Base-by-base conservation (phyloP, 176 grass and related monocot species). In the Oryza meridionalis region DNA sequence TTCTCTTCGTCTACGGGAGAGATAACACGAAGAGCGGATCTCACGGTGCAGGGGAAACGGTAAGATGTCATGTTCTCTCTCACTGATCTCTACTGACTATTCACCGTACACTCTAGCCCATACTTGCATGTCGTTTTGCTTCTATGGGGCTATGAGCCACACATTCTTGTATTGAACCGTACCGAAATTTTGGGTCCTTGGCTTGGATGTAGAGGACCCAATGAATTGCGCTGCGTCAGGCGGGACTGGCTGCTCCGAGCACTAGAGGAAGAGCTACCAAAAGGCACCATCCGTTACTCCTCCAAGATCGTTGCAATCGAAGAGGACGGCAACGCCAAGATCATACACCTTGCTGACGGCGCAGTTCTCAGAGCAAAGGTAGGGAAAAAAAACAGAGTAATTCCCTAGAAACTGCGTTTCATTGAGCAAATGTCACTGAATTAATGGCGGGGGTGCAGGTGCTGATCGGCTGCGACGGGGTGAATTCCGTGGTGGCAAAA, bases 401-500 rank as follows among this genome's bases (percentile, higher is more conserved):
- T 2, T 58, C 53, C 17, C 35, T 37, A 37, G 35, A 37, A 37
- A 37, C 35, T 37, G 35, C 6, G 35, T 37, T 37, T 37, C 35
- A 37, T 37, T 37, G 4, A 37, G 35, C 35, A 37, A 37, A 37
- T 37, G 6, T 6, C 35, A 37, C 35, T 37, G 35, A 37, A 37
- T 37, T 38, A 38, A 38, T 38, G 53, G 17, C 53, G 53, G 17
- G 6, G 53, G 6, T 72, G 77, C 65, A 94, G 94, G 90, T 89
- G 10, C 45, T 97, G 45, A 86, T 93, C 9, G 92, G 92, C 2
- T 92, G 90, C 11, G 92, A 94, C 26, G 92, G 90, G 19, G 62
- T 97, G 21, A 97, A 97, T 47, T 97, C 94, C 10, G 69, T 88
- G n/a, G 92, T 94, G 45, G 86, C 88, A 2, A 93, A 82, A 81